phyloP scores from a whole-genome alignment of 1,139 yeast genomes.

The Saccharomyces hybrid region DNA sequence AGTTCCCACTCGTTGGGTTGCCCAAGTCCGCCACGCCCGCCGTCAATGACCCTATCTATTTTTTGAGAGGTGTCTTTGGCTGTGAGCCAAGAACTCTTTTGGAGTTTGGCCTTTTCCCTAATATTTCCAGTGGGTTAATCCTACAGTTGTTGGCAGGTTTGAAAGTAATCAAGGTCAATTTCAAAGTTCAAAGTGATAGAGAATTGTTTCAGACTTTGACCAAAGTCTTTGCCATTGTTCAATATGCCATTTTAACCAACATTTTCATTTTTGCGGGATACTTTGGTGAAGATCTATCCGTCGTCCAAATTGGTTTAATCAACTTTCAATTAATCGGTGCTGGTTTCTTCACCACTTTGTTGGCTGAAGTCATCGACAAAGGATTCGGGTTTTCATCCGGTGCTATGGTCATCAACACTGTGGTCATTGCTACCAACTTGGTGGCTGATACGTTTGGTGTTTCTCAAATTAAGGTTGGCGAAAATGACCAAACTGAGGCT shows the following conservation, averaged over 20 bases:
- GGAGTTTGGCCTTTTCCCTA: constrained; percentile 75
- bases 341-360: constrained; percentile 52
- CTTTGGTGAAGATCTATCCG: constrained; percentile 41
- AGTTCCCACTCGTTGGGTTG: constrained; percentile 77
- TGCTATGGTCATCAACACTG: constrained; percentile 56
- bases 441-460: constrained; percentile 65
- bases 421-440: constrained; percentile 58
- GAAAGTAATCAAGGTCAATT: constrained; percentile 65
- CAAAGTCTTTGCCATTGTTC: constrained; percentile 56
- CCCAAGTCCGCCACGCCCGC: constrained; percentile 43
- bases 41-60: constrained; percentile 60
- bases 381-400: constrained; percentile 91
- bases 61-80: constrained; percentile 70
- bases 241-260: constrained; percentile 35
- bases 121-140: constrained; percentile 58
- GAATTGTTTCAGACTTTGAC: constrained; percentile 81
- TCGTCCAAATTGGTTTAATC: constrained; percentile 38
- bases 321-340: constrained; percentile 60
- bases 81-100: constrained; percentile 61
- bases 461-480: constrained; percentile 41
- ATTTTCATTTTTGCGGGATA: constrained; percentile 62
- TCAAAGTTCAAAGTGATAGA: constrained; percentile 63
- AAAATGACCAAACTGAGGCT: constrained; percentile 44
- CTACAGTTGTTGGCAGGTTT: constrained; percentile 82
- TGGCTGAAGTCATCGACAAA: constrained; percentile 78